These are phyloP conservation scores for Aspergillus udagawae DNA, from an alignment of 2,329 filamentous ascomycete species.

Conservation along the genomic window DNA sequence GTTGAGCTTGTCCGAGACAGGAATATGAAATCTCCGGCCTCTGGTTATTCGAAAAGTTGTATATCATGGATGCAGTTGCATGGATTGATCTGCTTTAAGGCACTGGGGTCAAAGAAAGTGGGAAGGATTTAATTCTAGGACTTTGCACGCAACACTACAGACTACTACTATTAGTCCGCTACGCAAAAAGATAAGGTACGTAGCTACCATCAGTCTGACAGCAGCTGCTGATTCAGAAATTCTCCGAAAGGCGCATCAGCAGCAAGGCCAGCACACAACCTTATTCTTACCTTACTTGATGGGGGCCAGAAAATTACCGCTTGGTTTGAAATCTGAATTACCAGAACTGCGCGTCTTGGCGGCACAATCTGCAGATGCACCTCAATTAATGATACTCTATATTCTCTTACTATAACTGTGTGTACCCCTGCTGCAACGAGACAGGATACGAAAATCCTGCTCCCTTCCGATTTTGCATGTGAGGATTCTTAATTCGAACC, in stretches of 20 bases:
- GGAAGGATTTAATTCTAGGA: not conserved
- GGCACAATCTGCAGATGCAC: not conserved
- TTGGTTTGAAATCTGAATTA: not conserved
- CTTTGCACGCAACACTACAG: not conserved
- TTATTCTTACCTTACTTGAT: not conserved
- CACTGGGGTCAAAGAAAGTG: not conserved
- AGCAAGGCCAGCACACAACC: slow-evolving; percentile 1
- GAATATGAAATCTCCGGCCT: not conserved
- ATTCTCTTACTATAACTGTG: not conserved
- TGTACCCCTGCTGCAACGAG: not conserved
- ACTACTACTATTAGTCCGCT: not conserved
- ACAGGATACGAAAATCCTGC: not conserved
- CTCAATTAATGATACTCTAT: not conserved
- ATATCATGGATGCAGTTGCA: not conserved
- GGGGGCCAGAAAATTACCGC: not conserved
- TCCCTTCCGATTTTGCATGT: not conserved
- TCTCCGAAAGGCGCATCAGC: slow-evolving; percentile 4
- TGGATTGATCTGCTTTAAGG: not conserved
- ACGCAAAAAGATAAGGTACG: not conserved
- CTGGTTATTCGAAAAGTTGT: not conserved
- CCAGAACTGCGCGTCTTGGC: not conserved
- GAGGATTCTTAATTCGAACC: not conserved
- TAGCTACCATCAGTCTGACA: not conserved
- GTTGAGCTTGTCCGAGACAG: not conserved
- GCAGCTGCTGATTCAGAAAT: slow-evolving; percentile 6